Percentiles rank a stretch among this genome's conserved stretches.
These are phyloP conservation scores for Fusarium sp. DNA, from an alignment of 2,329 filamentous ascomycete species.

Conservation along the genomic window DNA sequence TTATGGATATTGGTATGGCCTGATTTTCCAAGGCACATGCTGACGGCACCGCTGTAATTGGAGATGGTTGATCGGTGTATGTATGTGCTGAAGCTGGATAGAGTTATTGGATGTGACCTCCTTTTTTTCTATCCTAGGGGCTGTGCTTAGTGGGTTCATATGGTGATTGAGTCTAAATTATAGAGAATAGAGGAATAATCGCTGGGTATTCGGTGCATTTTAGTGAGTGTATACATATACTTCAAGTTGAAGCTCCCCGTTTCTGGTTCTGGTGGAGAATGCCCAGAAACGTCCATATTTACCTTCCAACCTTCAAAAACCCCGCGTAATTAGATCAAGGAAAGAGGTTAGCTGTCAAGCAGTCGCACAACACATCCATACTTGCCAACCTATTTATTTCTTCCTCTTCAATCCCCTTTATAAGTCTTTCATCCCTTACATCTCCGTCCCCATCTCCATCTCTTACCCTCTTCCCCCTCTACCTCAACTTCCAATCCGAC, in stretches of 20 bases:
- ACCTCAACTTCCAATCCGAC: not conserved
- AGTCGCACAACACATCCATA: not conserved
- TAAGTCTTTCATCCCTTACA: not conserved
- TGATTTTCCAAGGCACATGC: constrained; percentile 40
- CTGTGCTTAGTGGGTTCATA: not conserved
- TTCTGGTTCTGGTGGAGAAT: constrained; percentile 35
- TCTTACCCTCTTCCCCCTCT: not conserved
- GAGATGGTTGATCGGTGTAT: not conserved
- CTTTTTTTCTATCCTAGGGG: not conserved
- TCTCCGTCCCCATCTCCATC: not conserved
- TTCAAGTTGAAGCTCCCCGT: constrained; percentile 8
- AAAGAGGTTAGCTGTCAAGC: constrained; percentile 9
- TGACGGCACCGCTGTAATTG: constrained; percentile 31
- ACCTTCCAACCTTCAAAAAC: constrained; percentile 31
- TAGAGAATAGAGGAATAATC: not conserved
- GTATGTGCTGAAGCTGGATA: not conserved
- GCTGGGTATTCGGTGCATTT: not conserved
- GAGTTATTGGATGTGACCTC: not conserved
- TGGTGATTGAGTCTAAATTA: not conserved
- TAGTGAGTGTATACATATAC: not conserved
- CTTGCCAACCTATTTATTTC: not conserved
- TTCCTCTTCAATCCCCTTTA: not conserved
- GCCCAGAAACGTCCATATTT: constrained; percentile 15
- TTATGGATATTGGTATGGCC: constrained; percentile 40
- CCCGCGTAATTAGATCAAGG: constrained; percentile 24